Evolutionary conservation across 768 basidiomycete genomes (phyloP).

Genomic region (Suillus americanus): DNA sequence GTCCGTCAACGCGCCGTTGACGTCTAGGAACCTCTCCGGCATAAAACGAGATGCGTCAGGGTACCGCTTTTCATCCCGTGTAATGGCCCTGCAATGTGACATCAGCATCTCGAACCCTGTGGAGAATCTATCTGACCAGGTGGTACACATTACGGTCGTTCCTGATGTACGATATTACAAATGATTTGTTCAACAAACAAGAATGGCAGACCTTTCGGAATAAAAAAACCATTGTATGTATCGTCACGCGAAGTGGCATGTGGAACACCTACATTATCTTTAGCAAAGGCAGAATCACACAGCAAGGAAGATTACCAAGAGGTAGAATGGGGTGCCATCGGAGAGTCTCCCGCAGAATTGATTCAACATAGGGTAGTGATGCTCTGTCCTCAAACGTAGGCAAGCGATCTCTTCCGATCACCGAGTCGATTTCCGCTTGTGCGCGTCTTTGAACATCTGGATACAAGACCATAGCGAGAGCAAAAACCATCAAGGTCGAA

Average conservation of each 20-base stretch:
- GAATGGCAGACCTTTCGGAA: slow-evolving; percentile 42
- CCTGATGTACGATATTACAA: neutral
- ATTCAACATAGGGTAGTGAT: neutral
- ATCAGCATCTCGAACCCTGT: neutral
- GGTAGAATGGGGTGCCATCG: slow-evolving; percentile 1
- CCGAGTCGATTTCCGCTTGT: slow-evolving; percentile 17
- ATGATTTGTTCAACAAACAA: neutral
- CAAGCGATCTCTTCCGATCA: neutral
- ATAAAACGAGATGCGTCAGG: slow-evolving; percentile 2
- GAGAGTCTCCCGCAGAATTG: neutral
- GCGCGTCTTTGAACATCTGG: slow-evolving; percentile 17
- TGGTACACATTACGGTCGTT: slow-evolving; percentile 1
- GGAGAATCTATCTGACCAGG: neutral
- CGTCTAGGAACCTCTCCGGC: slow-evolving; percentile 4
- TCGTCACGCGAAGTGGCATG: slow-evolving; percentile 35
- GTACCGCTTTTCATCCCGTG: slow-evolving; percentile 2
- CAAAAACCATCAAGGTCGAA: slow-evolving; percentile 12
- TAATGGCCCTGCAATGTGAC: slow-evolving; percentile 2
- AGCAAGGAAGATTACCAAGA: neutral
- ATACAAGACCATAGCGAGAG: slow-evolving; percentile 4
- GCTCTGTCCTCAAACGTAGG: neutral
- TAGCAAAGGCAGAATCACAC: neutral
- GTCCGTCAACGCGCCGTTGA: neutral
- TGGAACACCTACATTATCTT: slow-evolving; percentile 11
- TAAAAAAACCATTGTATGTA: slow-evolving; percentile 43